Conservation (phyloP, 768 basidiomycete genomes). For the Infundibulicybe gibba region DNA sequence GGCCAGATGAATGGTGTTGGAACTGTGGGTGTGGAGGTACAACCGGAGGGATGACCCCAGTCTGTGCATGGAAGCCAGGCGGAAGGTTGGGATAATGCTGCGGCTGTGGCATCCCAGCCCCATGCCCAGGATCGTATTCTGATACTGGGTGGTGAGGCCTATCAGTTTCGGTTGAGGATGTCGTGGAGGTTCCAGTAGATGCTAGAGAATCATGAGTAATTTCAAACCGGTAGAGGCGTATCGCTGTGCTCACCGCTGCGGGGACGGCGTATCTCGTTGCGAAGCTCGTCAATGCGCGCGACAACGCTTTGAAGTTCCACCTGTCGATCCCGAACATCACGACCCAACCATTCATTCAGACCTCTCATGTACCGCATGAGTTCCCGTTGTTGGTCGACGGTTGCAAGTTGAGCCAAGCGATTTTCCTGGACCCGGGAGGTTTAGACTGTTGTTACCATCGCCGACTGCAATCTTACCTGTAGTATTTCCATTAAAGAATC, state of each 20-base stretch:
- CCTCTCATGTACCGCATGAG: constrained; percentile 76
- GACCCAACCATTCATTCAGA: constrained; percentile 76
- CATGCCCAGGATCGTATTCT: constrained; percentile 3
- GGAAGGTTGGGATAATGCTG: constrained; percentile 1
- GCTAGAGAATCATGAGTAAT: neutral
- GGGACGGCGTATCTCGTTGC: constrained; percentile 34
- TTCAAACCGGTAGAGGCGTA: neutral
- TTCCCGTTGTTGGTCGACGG: constrained; percentile 76
- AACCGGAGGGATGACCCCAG: constrained; percentile 2
- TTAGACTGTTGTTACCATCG: neutral
- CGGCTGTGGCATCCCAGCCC: neutral
- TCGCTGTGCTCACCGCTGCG: constrained; percentile 30
- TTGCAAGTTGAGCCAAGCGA: constrained; percentile 67
- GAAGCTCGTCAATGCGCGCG: constrained; percentile 52
- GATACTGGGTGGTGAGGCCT: constrained; percentile 6
- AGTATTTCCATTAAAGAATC: constrained; percentile 69
- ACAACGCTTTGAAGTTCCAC: constrained; percentile 65
- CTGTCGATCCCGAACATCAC: constrained; percentile 78
- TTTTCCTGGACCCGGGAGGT: constrained; percentile 54
- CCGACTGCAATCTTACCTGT: constrained; percentile 39
- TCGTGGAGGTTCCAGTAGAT: neutral
- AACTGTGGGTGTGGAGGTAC: constrained; percentile 8
- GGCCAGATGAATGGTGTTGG: constrained; percentile 15
- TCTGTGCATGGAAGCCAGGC: constrained; percentile 10
- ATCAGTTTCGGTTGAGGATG: constrained; percentile 9